phyloP scores from a whole-genome alignment of 108 stramenopile genomes.

The Aurantiochytrium sp. region DNA sequence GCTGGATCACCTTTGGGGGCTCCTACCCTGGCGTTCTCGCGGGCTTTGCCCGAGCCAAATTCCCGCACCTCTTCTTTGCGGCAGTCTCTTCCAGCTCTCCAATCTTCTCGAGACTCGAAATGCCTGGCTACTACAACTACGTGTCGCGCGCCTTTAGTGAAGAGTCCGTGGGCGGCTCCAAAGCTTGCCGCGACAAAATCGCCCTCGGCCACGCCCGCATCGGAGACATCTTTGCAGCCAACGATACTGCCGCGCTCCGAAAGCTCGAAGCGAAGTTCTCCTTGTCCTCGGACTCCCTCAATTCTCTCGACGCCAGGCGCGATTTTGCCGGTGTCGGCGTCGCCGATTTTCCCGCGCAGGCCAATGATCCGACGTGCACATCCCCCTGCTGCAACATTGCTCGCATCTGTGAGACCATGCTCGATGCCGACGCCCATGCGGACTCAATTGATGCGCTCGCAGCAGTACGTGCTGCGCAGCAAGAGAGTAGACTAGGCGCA shows the following conservation, averaged over 20 bases:
- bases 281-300: not conserved
- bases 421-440: not conserved
- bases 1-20: conserved; percentile 77
- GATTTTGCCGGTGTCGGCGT: conserved; percentile 74
- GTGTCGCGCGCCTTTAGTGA: conserved; percentile 58
- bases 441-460: not conserved
- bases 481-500: no score
- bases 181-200: conserved; percentile 57
- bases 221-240: conserved; percentile 22
- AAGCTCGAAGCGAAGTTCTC: conserved; percentile 14
- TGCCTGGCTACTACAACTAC: conserved; percentile 64
- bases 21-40: conserved; percentile 77
- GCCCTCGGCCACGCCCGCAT: conserved; percentile 59
- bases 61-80: conserved; percentile 67
- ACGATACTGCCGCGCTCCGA: conserved; percentile 21
- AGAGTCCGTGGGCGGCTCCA: conserved; percentile 61
- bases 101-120: conserved; percentile 62
- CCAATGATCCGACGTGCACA: conserved; percentile 71
- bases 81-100: conserved; percentile 76
- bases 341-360: conserved; percentile 63
- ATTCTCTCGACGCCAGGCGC: conserved; percentile 46
- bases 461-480: not conserved
- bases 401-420: conserved; percentile 39
- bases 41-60: conserved; percentile 53
- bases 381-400: conserved; percentile 65